phyloP scores from a whole-genome alignment of 768 basidiomycete genomes.

The Agrocybe pediades region DNA sequence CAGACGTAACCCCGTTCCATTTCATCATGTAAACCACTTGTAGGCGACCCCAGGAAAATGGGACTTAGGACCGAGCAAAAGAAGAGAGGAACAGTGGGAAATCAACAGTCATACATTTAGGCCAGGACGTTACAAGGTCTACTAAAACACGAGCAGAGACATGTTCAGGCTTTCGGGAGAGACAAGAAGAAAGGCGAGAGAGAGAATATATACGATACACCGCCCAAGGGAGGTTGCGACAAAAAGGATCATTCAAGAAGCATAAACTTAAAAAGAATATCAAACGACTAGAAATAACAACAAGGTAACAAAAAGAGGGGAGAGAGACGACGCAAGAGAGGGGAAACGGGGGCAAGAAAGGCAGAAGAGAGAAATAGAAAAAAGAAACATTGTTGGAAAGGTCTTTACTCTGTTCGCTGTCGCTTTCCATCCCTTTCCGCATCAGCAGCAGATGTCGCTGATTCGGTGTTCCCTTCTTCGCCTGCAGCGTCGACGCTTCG shows the following conservation, averaged over 20 bases:
- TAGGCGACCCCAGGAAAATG: too few relatives aligned
- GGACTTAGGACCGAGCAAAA: too few relatives aligned
- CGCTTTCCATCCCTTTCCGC: conserved; percentile 41
- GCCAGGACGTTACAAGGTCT: background rate
- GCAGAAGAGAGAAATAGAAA: conserved; percentile 3
- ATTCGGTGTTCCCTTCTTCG: conserved; percentile 26
- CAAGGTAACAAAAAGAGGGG: conserved; percentile 2
- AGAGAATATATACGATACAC: too few relatives aligned
- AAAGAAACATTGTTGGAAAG: conserved; percentile 1
- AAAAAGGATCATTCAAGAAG: background rate
- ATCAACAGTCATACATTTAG: background rate
- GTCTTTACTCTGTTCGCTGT: conserved; percentile 42
- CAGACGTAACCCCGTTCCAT: too few relatives aligned
- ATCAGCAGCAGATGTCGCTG: conserved; percentile 23
- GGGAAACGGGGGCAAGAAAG: conserved; percentile 6
- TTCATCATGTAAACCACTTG: too few relatives aligned
- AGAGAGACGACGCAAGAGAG: conserved; percentile 3
- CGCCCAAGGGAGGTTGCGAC: background rate
- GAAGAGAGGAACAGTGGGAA: too few relatives aligned
- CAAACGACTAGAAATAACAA: background rate
- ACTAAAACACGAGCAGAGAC: background rate
- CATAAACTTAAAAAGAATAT: background rate
- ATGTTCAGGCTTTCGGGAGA: background rate
- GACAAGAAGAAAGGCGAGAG: background rate
- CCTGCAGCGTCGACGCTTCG: conserved; percentile 41